Evolutionary conservation across 306 rosid genomes (phyloP), one percentile per base, ranked within the genome.

Genomic region (Lathyrus oleraceus): DNA sequence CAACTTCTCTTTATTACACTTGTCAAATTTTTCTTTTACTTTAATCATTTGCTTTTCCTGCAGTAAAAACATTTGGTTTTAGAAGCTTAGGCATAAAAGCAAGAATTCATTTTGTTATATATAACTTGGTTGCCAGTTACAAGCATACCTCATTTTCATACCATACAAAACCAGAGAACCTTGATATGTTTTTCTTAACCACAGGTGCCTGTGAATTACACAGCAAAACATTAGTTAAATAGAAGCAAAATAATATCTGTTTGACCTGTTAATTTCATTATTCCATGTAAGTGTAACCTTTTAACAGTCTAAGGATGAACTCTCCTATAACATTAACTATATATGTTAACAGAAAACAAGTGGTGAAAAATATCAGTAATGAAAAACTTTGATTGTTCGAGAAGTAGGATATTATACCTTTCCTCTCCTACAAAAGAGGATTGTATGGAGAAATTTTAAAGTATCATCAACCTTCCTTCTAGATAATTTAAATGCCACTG

Each of bases 101-200:
- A 60, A 66, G 53, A 17, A 45, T 5, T 38, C 5, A 6, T 27
- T 52, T 58, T 53, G 48, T 38, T n/a, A 45, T 8, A 58, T 20
- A 47, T 4, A 27, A 64, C n/a, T 30, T 7, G 48, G 53, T 69
- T 40, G 71, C 35, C 13, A 20, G 60, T 52, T 53, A 48, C 5
- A 32, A 61, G 63, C 21, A 54, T 47, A 89, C 97, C 95, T 95
- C 91, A 76, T 87, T 87, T 58, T 84, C 92, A 75, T 59, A 89
- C 99, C 99, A 95, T 47, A 85, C 97, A 72, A 95, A 95, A 76
- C 99, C 99, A 75, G 99, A 95, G 83, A 95, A 95, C 79, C 91
- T 80, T 30, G 81, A 95, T 76, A 95, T 91, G 81, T 95, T 91
- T 71, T 83, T 86, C 88, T 95, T 95, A 76, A 95, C 28, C 14